Evolutionary conservation across 2,329 filamentous ascomycete species (phyloP).

Genomic region (Chaetoscypha palmicola): DNA sequence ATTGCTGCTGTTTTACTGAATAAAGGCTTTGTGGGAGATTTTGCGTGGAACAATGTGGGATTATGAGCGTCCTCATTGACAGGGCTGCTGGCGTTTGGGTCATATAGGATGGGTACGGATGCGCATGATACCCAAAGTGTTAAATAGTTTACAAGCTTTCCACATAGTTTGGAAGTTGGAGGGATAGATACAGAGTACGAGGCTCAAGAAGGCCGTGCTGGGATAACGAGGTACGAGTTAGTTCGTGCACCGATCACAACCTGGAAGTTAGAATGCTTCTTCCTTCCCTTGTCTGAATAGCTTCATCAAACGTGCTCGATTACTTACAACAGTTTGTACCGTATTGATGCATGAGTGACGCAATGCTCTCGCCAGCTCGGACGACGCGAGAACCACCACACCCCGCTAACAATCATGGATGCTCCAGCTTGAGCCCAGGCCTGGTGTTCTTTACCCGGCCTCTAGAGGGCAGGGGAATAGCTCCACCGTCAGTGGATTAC

Average conservation of each 20-base stretch:
- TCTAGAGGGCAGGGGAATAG: no score
- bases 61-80: conserved; percentile 10
- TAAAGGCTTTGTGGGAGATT: conserved; percentile 57
- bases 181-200: background rate
- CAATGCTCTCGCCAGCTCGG: background rate
- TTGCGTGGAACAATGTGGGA: conserved; percentile 31
- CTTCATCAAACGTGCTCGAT: no score
- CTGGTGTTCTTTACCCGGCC: no score
- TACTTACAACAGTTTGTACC: no score
- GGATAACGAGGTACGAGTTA: background rate
- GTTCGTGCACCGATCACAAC: background rate
- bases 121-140: conserved; percentile 24
- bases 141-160: conserved; percentile 3
- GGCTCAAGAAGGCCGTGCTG: background rate
- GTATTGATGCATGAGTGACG: background rate
- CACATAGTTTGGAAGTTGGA: no score
- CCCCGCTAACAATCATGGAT: no score
- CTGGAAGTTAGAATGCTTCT: background rate
- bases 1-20: conserved; percentile 62
- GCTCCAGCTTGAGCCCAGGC: no score
- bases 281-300: no score
- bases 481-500: no score
- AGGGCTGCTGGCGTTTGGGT: conserved; percentile 15
- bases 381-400: no score
- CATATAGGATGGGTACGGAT: conserved; percentile 3